Conservation (phyloP, 2,329 filamentous ascomycete genomes). For the Capronia epimyces region DNA sequence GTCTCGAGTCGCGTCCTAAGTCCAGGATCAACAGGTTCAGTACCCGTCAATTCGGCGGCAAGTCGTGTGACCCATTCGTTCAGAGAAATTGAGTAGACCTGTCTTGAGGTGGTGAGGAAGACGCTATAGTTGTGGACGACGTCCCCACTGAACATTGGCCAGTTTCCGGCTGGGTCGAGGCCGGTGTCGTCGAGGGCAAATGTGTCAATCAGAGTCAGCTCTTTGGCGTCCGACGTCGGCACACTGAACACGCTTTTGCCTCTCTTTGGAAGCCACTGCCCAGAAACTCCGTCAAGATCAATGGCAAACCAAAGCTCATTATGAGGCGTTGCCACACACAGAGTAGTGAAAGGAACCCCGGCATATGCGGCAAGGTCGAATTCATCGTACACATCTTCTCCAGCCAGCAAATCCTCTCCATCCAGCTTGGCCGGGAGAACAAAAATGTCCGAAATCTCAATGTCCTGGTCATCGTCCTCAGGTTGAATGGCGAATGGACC, state of each 20-base stretch:
- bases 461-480: constrained; percentile 46
- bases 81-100: constrained; percentile 52
- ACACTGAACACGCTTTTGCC: constrained; percentile 39
- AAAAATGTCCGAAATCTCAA: constrained; percentile 57
- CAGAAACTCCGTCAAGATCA: constrained; percentile 57
- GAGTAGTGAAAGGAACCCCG: constrained; percentile 51
- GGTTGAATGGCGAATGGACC: constrained; percentile 54
- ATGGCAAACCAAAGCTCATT: constrained; percentile 56
- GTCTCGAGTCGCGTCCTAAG: constrained; percentile 53
- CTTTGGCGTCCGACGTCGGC: constrained; percentile 39
- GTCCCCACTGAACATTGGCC: constrained; percentile 54
- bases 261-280: constrained; percentile 55
- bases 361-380: constrained; percentile 35
- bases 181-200: constrained; percentile 36
- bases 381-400: constrained; percentile 47
- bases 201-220: constrained; percentile 43
- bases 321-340: constrained; percentile 53
- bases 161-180: constrained; percentile 30
- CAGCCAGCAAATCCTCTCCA: constrained; percentile 48
- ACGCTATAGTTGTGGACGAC: constrained; percentile 53
- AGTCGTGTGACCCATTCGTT: constrained; percentile 53
- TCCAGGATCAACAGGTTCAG: constrained; percentile 42
- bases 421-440: constrained; percentile 51
- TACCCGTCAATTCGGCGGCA: constrained; percentile 48
- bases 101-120: constrained; percentile 52